phyloP scores from a whole-genome alignment of 352 stramenopile species.

The Lagenidium sp. region DNA sequence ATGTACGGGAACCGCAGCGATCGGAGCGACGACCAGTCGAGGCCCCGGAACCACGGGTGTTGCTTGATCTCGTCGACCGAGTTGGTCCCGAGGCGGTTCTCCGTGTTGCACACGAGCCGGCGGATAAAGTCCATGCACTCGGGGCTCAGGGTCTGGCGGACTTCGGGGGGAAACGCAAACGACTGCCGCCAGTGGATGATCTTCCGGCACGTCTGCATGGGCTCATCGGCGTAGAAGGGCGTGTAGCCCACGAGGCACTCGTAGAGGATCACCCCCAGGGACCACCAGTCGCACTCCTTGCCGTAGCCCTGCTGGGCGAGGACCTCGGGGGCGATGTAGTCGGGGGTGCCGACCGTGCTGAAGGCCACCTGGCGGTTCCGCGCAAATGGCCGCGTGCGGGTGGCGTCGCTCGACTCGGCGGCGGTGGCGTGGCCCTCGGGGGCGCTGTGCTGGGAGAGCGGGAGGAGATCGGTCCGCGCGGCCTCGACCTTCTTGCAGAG shows the following conservation, averaged over 20 bases:
- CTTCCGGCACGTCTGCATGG: slow-evolving; percentile 97
- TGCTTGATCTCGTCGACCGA: slow-evolving; percentile 95
- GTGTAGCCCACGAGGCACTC: slow-evolving; percentile 99
- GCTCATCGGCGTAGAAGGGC: slow-evolving; percentile 97
- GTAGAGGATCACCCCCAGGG: slow-evolving; percentile 99
- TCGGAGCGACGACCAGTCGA: slow-evolving; percentile 90
- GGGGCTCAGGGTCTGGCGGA: slow-evolving; percentile 41
- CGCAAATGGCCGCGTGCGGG: slow-evolving; percentile 42
- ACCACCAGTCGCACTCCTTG: slow-evolving; percentile 99
- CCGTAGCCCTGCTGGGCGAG: slow-evolving; percentile 86
- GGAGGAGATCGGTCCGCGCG: slow-evolving; percentile 69
- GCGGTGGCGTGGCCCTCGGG: slow-evolving; percentile 10
- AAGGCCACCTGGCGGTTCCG: slow-evolving; percentile 92
- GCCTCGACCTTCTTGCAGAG: slow-evolving; percentile 96
- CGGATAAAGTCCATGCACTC: slow-evolving; percentile 91
- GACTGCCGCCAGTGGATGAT: slow-evolving; percentile 85
- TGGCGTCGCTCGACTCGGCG: slow-evolving; percentile 23
- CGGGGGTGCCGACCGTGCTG: slow-evolving; percentile 97
- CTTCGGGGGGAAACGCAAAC: slow-evolving; percentile 72
- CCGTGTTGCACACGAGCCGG: slow-evolving; percentile 91
- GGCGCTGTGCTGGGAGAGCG: slow-evolving; percentile 67
- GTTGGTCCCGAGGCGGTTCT: slow-evolving; percentile 89
- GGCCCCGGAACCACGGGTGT: slow-evolving; percentile 95
- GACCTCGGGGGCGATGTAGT: slow-evolving; percentile 99
- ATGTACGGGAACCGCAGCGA: slow-evolving; percentile 86